Evolutionary conservation across 169 alveolate species (phyloP).

Genomic region (Neospora caninum): DNA sequence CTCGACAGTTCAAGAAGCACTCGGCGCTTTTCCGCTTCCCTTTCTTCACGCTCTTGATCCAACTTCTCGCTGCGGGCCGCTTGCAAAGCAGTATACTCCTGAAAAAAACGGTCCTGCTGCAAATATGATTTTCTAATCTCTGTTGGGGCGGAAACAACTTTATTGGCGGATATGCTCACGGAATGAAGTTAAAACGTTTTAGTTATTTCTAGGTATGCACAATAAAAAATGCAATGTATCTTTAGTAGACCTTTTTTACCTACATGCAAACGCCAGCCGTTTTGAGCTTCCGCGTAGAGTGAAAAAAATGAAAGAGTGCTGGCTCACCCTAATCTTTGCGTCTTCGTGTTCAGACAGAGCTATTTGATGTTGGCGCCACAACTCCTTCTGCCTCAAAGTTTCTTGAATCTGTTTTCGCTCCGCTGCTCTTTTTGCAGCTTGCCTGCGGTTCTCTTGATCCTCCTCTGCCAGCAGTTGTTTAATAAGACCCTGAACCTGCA

Average conservation of each 20-base stretch:
- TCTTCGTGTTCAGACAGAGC: not conserved
- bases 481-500: not conserved
- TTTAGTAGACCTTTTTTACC: too few relatives aligned
- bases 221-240: too few relatives aligned
- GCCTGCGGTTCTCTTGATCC: not conserved
- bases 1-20: constrained; percentile 51
- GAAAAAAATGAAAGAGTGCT: not conserved
- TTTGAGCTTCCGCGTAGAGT: too few relatives aligned
- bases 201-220: too few relatives aligned
- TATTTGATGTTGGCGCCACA: constrained; percentile 25
- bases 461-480: not conserved
- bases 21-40: constrained; percentile 62
- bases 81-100: constrained; percentile 29
- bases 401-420: constrained; percentile 28
- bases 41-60: constrained; percentile 59
- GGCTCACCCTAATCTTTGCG: not conserved
- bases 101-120: not conserved
- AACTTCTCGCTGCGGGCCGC: constrained; percentile 50
- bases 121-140: too few relatives aligned
- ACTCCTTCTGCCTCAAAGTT: not conserved
- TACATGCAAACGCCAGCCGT: too few relatives aligned
- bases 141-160: too few relatives aligned
- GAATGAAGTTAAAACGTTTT: too few relatives aligned
- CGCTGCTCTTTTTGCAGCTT: not conserved
- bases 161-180: too few relatives aligned